A percentile compares a stretch with the other conserved stretches of the same genome.
These are phyloP conservation scores for Solanum raphanifolium DNA, from an alignment of 257 asterid genomes.

Conservation along the genomic window DNA sequence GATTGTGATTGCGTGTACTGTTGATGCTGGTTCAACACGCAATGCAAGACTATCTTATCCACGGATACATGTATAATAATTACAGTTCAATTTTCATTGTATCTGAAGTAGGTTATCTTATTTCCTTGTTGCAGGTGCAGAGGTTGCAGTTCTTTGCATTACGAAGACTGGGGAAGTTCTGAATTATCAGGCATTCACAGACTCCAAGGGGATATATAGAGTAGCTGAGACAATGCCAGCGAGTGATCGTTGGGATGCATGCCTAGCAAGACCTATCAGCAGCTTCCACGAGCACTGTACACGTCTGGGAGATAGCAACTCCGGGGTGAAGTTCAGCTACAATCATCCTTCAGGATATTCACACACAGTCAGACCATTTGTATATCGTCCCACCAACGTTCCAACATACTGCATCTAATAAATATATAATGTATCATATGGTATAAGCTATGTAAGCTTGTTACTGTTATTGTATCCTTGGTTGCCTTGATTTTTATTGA, in stretches of 20 bases:
- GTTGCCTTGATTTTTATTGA: not conserved
- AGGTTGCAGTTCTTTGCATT: constrained; percentile 95
- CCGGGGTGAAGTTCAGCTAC: constrained; percentile 73
- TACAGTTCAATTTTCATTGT: not conserved
- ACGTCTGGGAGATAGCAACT: constrained; percentile 36
- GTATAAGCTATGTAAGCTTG: not conserved
- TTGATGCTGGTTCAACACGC: not conserved
- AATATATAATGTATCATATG: not conserved
- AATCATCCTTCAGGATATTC: constrained; percentile 67
- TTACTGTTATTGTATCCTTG: not conserved
- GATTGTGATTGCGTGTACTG: not conserved
- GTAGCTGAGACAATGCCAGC: constrained; percentile 97
- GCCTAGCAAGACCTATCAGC: constrained; percentile 83
- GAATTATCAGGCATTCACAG: constrained; percentile 87
- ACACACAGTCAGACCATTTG: constrained; percentile 67
- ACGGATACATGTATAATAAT: not conserved
- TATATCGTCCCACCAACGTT: constrained; percentile 48
- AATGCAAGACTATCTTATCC: not conserved
- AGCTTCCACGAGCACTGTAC: constrained; percentile 80
- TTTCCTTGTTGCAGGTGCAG: constrained; percentile 58
- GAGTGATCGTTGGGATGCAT: constrained; percentile 88
- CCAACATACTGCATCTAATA: constrained; percentile 61
- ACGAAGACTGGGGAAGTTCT: constrained; percentile 88
- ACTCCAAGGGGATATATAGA: constrained; percentile 55
- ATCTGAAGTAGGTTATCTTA: not conserved